These are phyloP conservation scores for Xanthoconium purpureum DNA, from an alignment of 768 basidiomycete genomes.

Conservation along the genomic window DNA sequence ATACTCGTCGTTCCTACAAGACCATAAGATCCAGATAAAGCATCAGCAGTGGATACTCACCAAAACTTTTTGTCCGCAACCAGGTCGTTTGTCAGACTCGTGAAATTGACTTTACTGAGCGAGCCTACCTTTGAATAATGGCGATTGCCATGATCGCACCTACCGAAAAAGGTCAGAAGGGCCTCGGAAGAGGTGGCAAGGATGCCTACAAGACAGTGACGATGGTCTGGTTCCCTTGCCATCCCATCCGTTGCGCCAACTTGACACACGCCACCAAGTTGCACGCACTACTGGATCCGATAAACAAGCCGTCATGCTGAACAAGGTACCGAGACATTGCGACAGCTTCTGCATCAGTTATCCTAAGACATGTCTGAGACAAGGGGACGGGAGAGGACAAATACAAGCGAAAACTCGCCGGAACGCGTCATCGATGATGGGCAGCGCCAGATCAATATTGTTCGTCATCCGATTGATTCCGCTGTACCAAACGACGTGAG, in stretches of 20 bases:
- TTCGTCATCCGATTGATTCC: conserved; percentile 92
- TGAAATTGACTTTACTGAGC: conserved; percentile 2
- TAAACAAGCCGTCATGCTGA: conserved; percentile 84
- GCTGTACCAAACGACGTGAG: conserved; percentile 40
- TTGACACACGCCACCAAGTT: conserved; percentile 92
- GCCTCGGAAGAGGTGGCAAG: not conserved
- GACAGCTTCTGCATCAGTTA: conserved; percentile 92
- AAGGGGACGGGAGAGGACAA: not conserved
- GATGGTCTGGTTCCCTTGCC: conserved; percentile 64
- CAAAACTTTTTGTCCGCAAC: conserved; percentile 41
- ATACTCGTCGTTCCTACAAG: conserved; percentile 51
- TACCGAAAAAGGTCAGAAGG: conserved; percentile 22
- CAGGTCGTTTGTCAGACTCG: not conserved
- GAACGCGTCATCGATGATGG: conserved; percentile 86
- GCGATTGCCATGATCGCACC: conserved; percentile 86
- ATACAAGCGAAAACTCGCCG: conserved; percentile 45
- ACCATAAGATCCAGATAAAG: not conserved
- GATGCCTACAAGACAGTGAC: conserved; percentile 79
- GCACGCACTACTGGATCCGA: conserved; percentile 95
- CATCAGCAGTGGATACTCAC: conserved; percentile 30
- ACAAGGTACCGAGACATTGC: conserved; percentile 95
- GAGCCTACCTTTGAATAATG: conserved; percentile 84
- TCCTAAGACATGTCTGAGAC: conserved; percentile 40
- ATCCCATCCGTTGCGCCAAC: conserved; percentile 65
- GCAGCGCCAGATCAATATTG: conserved; percentile 83